These are phyloP conservation scores for Pseudocercospora cruenta DNA, from an alignment of 2,329 filamentous ascomycete genomes.

Conservation along the genomic window DNA sequence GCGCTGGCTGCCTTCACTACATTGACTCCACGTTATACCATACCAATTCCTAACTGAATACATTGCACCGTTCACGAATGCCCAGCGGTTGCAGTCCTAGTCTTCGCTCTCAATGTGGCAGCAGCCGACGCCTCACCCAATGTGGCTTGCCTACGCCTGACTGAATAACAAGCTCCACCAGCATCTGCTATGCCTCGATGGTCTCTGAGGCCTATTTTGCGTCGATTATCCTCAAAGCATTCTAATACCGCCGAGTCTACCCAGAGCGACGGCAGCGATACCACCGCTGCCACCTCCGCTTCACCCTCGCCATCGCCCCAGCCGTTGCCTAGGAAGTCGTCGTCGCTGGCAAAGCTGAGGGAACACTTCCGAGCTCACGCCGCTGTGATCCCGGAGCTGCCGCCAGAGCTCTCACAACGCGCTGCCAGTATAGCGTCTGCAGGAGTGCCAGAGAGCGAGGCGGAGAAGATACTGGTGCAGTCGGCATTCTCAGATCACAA, in stretches of 20 bases:
- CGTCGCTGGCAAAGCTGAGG: constrained; percentile 29
- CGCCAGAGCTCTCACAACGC: constrained; percentile 19
- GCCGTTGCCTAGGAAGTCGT: constrained; percentile 18
- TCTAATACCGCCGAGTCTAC: constrained; percentile 26
- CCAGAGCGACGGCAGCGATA: constrained; percentile 25
- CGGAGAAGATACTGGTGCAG: background rate
- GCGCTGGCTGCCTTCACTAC: background rate
- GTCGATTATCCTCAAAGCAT: constrained; percentile 28
- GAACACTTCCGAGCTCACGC: constrained; percentile 26
- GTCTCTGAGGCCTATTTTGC: constrained; percentile 26
- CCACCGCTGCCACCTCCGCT: constrained; percentile 21
- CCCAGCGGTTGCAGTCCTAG: background rate
- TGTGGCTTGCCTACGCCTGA: background rate
- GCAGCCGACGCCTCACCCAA: background rate
- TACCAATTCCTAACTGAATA: background rate
- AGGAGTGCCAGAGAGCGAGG: background rate
- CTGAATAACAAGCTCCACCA: background rate
- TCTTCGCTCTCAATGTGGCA: background rate
- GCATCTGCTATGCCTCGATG: background rate
- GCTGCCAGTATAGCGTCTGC: constrained; percentile 1
- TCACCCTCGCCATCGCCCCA: constrained; percentile 21
- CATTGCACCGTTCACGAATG: background rate
- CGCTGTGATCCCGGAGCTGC: constrained; percentile 22
- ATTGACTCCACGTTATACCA: background rate
- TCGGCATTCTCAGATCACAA: background rate